phyloP scores from a whole-genome alignment of 164 flowering plant species.

The Aristolochia contorta region DNA sequence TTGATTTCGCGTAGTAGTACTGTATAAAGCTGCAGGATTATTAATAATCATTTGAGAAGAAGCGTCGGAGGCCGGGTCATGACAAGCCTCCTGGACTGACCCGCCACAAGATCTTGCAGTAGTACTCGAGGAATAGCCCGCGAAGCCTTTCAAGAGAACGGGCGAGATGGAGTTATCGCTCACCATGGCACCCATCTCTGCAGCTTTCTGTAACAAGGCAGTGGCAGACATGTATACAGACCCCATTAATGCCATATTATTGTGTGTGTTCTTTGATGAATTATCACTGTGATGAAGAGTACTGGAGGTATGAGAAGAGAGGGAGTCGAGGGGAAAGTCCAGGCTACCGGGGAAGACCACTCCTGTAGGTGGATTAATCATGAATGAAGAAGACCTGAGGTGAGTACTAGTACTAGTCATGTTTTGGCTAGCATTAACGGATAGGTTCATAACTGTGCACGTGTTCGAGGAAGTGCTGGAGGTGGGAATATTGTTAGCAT shows the following conservation, averaged over 20 bases:
- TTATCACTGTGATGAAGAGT: background rate
- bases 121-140: slow-evolving; percentile 15
- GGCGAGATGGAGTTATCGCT: slow-evolving; percentile 29
- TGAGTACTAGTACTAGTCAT: slow-evolving; percentile 11
- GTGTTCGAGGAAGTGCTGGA: slow-evolving; percentile 3
- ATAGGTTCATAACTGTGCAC: slow-evolving; percentile 11
- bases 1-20: slow-evolving; percentile 5
- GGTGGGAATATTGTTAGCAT: slow-evolving; percentile 16
- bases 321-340: slow-evolving; percentile 6
- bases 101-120: slow-evolving; percentile 11
- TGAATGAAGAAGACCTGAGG: slow-evolving; percentile 12
- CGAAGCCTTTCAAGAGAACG: slow-evolving; percentile 30
- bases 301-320: background rate
- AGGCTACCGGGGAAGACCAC: slow-evolving; percentile 12
- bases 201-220: slow-evolving; percentile 47
- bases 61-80: slow-evolving; percentile 3
- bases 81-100: slow-evolving; percentile 10
- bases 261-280: slow-evolving; percentile 8
- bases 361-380: slow-evolving; percentile 6
- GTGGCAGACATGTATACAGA: slow-evolving; percentile 39
- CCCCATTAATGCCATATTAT: slow-evolving; percentile 11
- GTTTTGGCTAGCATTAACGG: slow-evolving; percentile 11
- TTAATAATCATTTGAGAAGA: background rate
- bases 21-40: slow-evolving; percentile 3
- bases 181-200: slow-evolving; percentile 42